Evolutionary conservation across 129 eudicot genomes (phyloP).

Genomic region (Chrysanthemum seticuspe): DNA sequence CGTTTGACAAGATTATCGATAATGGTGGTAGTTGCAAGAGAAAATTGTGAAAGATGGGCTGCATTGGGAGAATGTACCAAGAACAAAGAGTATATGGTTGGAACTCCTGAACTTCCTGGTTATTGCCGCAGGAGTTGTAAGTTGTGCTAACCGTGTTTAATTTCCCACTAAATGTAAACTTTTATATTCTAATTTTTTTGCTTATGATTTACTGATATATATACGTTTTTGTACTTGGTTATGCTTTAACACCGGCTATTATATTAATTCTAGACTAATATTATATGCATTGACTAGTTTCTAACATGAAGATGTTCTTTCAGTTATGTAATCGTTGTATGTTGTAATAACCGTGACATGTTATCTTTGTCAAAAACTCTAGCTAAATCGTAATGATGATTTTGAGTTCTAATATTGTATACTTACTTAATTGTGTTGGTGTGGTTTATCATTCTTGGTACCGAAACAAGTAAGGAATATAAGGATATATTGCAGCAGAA

Average conservation of each 20-base stretch:
- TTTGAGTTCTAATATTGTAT: slow-evolving; percentile 15
- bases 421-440: not conserved
- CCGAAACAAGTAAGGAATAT: slow-evolving; percentile 13
- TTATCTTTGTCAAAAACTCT: slow-evolving; percentile 3
- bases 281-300: slow-evolving; percentile 6
- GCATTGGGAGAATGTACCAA: slow-evolving; percentile 29
- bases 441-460: not conserved
- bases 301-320: slow-evolving; percentile 15
- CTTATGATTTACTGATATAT: not conserved
- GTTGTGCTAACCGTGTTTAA: slow-evolving; percentile 41
- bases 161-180: slow-evolving; percentile 21
- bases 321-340: slow-evolving; percentile 24
- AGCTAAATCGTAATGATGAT: slow-evolving; percentile 13
- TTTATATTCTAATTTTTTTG: not conserved
- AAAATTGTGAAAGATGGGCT: slow-evolving; percentile 83
- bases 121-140: slow-evolving; percentile 82
- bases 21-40: slow-evolving; percentile 52
- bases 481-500: slow-evolving; percentile 15
- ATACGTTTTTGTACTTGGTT: not conserved
- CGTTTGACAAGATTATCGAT: slow-evolving; percentile 63
- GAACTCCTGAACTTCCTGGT: slow-evolving; percentile 72
- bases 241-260: not conserved
- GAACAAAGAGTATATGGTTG: slow-evolving; percentile 77
- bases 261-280: not conserved
- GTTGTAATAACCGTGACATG: slow-evolving; percentile 13